Evolutionary conservation across 305 asterid species (phyloP).

Genomic region (Fraxinus latifolia): DNA sequence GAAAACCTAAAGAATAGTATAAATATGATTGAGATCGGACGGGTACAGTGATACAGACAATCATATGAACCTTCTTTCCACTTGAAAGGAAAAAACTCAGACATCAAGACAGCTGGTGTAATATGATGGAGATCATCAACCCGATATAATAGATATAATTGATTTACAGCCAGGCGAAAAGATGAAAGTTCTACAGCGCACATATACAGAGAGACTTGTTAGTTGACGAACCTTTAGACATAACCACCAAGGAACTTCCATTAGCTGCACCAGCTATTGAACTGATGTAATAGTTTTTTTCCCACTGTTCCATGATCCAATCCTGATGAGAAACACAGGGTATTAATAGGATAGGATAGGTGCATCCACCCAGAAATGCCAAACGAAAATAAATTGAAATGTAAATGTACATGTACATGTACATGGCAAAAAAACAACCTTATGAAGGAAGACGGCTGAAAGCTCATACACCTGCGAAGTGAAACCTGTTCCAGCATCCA

Average conservation of each 20-base stretch:
- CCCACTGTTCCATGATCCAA: conserved; percentile 99
- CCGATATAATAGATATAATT: not conserved
- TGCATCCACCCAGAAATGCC: conserved; percentile 7
- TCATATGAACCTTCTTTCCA: not conserved
- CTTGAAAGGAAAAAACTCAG: not conserved
- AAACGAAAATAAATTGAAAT: not conserved
- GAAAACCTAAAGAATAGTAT: not conserved
- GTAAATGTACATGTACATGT: not conserved
- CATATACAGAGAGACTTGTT: not conserved
- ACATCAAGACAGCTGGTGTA: not conserved
- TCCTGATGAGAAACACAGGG: conserved; percentile 49
- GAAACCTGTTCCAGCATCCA: conserved; percentile 99
- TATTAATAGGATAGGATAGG: not conserved
- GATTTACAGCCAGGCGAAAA: not conserved
- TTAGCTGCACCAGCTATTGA: conserved; percentile 95
- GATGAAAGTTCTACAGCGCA: not conserved
- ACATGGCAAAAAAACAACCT: conserved; percentile 45
- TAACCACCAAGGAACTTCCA: conserved; percentile 91
- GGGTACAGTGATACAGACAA: not conserved
- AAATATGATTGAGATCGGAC: not conserved
- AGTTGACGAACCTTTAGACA: conserved; percentile 81
- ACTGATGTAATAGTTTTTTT: conserved; percentile 89
- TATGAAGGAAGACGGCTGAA: conserved; percentile 83
- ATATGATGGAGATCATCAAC: not conserved
- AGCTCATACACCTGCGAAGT: conserved; percentile 89